Evolutionary conservation across 2,329 filamentous ascomycete species (phyloP), one percentile per base, ranked within the genome.

Genomic region (Arthrobotrys iridis): DNA sequence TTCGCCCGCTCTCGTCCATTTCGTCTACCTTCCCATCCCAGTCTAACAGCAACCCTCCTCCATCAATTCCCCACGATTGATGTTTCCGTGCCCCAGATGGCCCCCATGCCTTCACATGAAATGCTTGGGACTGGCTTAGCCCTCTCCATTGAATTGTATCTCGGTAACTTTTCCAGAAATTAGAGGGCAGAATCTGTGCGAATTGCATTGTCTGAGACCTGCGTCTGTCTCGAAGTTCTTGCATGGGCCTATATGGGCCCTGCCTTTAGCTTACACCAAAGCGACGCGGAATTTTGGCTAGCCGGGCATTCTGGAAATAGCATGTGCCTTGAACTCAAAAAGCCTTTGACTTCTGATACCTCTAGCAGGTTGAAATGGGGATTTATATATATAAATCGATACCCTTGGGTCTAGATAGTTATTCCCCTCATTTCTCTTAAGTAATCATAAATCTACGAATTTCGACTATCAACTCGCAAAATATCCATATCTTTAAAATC

Each of bases 1-100:
- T 74, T 74, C 62, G 20, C 52, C 68, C 68, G 68, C n/a, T n/a
- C n/a, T n/a, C n/a, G n/a, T n/a, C n/a, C n/a, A n/a, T n/a, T 59
- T 50, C 43, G 57, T 63, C 26, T 43, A 74, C 70, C 70, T 74
- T 74, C 70, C 70, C 52, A 37, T 74, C 70, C 60, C 55, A 74
- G 70, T 20, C 43, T 43, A 64, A 58, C 22, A 43, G 7, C 43
- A 45, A 62, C 28, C 26, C 43, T 68, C 50, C 50, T 50, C 52
- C 50, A 37, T 52, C 62, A 46, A 52, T 26, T 30, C 55, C 52
- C 43, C 52, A 60, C 55, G 45, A 60, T 55, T 30, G 41, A 28
- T 55, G 50, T 52, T 22, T 15, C 62, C 26, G 22, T 43, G 37
- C 52, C 65, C 55, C 65, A 62, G 57, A 18, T 45, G 40, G 48